These are phyloP conservation scores for Candida tammaniensis DNA, from an alignment of 805 yeast genomes.

Conservation along the genomic window DNA sequence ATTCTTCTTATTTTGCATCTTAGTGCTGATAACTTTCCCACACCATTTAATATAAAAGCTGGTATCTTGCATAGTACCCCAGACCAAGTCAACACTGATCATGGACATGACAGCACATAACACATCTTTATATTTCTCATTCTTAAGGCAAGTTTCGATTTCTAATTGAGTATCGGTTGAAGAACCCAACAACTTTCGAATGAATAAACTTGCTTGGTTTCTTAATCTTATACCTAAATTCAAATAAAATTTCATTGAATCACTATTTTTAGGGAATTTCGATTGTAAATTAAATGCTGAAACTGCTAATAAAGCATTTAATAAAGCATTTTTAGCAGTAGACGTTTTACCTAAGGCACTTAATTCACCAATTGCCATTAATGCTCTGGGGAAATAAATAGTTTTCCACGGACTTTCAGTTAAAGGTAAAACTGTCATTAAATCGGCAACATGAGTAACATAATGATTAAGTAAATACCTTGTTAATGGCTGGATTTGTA, in stretches of 20 bases:
- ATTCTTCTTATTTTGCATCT: constrained; percentile 62
- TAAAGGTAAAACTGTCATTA: constrained; percentile 68
- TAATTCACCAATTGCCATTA: constrained; percentile 78
- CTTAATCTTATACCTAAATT: constrained; percentile 73
- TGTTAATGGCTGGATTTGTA: constrained; percentile 66
- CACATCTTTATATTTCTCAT: constrained; percentile 77
- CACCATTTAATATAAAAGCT: constrained; percentile 72
- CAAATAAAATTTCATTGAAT: constrained; percentile 63
- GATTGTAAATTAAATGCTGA: constrained; percentile 78
- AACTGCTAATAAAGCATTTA: constrained; percentile 78
- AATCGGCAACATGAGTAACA: constrained; percentile 71
- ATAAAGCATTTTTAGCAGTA: constrained; percentile 69
- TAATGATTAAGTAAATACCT: constrained; percentile 72
- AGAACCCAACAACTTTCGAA: constrained; percentile 50
- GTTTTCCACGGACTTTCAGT: constrained; percentile 86
- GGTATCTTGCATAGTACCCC: constrained; percentile 90
- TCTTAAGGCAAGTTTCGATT: constrained; percentile 46
- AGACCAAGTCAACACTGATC: constrained; percentile 84
- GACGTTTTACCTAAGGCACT: constrained; percentile 72
- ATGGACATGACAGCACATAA: constrained; percentile 78
- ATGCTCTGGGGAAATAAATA: constrained; percentile 80
- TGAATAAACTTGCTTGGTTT: constrained; percentile 68
- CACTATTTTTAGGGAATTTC: constrained; percentile 64
- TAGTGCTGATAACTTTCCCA: constrained; percentile 67
- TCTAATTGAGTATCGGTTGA: constrained; percentile 29